These are phyloP conservation scores for Hirschioporus abietinus DNA, from an alignment of 768 basidiomycete species.

Conservation along the genomic window DNA sequence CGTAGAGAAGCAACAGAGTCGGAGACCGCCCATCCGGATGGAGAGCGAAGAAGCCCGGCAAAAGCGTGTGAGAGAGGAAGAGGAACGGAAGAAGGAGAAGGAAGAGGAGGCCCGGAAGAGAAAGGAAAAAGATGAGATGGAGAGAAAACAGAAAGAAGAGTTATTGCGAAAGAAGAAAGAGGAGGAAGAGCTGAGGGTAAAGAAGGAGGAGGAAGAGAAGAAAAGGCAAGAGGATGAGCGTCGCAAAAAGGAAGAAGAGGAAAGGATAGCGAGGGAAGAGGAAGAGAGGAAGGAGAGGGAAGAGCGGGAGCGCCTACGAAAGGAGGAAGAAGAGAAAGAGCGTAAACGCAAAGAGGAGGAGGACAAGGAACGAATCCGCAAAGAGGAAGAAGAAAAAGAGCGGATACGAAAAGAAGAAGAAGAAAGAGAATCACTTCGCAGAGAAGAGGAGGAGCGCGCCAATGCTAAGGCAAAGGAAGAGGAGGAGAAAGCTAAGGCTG, in stretches of 20 bases:
- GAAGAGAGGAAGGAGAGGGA: background rate
- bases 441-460: conserved; percentile 27
- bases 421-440: conserved; percentile 16
- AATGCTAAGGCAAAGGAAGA: conserved; percentile 41
- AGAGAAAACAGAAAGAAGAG: conserved; percentile 27
- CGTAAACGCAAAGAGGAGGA: conserved; percentile 24
- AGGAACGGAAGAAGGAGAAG: conserved; percentile 22
- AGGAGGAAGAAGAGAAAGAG: conserved; percentile 25
- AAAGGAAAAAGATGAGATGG: conserved; percentile 32
- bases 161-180: conserved; percentile 30
- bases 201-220: conserved; percentile 32
- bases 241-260: conserved; percentile 21
- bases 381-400: conserved; percentile 37
- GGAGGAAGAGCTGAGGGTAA: conserved; percentile 23
- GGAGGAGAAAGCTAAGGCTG: conserved; percentile 26
- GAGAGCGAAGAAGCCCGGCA: conserved; percentile 57
- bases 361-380: conserved; percentile 30
- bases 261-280: conserved; percentile 11
- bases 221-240: conserved; percentile 34
- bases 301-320: conserved; percentile 5
- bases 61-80: conserved; percentile 41
- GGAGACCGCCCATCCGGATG: conserved; percentile 44
- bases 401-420: conserved; percentile 22
- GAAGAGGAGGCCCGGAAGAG: conserved; percentile 18
- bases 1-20: conserved; percentile 21